Evolutionary conservation across 805 yeast genomes (phyloP).

Genomic region (Ogataea degrootiae): DNA sequence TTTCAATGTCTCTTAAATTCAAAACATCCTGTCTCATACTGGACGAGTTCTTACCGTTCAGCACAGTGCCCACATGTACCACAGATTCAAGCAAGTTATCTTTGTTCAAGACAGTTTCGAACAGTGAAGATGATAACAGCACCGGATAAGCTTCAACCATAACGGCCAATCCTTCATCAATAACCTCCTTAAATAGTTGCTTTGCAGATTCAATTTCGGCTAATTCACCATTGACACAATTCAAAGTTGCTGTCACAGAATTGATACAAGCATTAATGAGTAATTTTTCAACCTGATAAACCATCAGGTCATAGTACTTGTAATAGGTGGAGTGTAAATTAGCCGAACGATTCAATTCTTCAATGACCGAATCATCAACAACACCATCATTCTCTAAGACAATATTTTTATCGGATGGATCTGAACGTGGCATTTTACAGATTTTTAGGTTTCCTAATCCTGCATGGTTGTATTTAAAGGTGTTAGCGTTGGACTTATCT

Average conservation of each 20-base stretch:
- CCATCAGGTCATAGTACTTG: slow-evolving; percentile 41
- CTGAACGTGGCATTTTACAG: slow-evolving; percentile 46
- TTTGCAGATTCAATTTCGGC: slow-evolving; percentile 33
- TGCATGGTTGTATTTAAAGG: slow-evolving; percentile 56
- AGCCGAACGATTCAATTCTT: slow-evolving; percentile 22
- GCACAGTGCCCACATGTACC: slow-evolving; percentile 22
- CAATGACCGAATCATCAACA: slow-evolving; percentile 19
- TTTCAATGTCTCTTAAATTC: slow-evolving; percentile 59
- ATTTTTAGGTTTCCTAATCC: slow-evolving; percentile 63
- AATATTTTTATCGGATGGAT: slow-evolving; percentile 5
- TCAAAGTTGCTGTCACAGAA: slow-evolving; percentile 72
- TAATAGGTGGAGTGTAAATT: slow-evolving; percentile 27
- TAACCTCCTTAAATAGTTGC: slow-evolving; percentile 35
- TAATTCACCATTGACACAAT: slow-evolving; percentile 75
- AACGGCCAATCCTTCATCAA: slow-evolving; percentile 42
- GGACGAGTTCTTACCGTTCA: slow-evolving; percentile 50
- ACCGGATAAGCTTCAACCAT: slow-evolving; percentile 30
- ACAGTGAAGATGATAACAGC: slow-evolving; percentile 29
- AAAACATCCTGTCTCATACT: slow-evolving; percentile 70
- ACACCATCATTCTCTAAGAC: slow-evolving; percentile 9
- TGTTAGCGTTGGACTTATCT: slow-evolving; percentile 18
- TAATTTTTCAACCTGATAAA: slow-evolving; percentile 67
- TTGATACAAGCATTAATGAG: slow-evolving; percentile 80
- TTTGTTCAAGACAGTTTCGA: slow-evolving; percentile 28
- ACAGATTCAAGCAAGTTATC: slow-evolving; percentile 31